Conservation (phyloP, 352 stramenopile genomes). For the Phytophthora foliorum region DNA sequence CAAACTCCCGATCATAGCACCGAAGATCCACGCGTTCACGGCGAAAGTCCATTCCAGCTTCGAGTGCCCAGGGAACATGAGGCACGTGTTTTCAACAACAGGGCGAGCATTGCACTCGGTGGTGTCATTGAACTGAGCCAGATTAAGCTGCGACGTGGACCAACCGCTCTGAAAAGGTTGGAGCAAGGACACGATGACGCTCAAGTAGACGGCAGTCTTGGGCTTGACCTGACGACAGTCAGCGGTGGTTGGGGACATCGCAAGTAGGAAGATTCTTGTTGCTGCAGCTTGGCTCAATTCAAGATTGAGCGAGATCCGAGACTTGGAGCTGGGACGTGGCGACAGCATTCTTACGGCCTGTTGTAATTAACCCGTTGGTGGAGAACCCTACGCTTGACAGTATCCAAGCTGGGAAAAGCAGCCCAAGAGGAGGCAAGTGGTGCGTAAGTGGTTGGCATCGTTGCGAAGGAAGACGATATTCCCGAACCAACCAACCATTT, state of each 20-base stretch:
- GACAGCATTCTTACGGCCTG: not conserved
- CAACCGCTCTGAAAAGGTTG: slow-evolving; percentile 66
- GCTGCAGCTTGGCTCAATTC: too few species aligned
- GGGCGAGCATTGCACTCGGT: slow-evolving; percentile 48
- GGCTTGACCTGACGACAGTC: slow-evolving; percentile 27
- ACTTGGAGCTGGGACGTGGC: slow-evolving; percentile 18
- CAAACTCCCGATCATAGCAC: slow-evolving; percentile 62
- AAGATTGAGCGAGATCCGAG: not conserved
- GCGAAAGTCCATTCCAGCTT: slow-evolving; percentile 45
- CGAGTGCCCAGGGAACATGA: slow-evolving; percentile 72
- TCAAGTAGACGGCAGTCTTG: slow-evolving; percentile 49
- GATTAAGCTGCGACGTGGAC: slow-evolving; percentile 63
- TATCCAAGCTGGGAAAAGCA: too few species aligned
- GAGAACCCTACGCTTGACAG: too few species aligned
- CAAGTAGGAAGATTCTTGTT: not conserved
- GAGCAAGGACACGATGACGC: slow-evolving; percentile 47
- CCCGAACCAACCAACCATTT: not conserved
- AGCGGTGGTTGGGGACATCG: not conserved
- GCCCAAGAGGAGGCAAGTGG: slow-evolving; percentile 5
- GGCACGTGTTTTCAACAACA: slow-evolving; percentile 46
- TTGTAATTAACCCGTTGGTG: too few species aligned
- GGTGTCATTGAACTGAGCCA: slow-evolving; percentile 56
- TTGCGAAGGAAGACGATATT: slow-evolving; percentile 9
- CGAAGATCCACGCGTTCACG: slow-evolving; percentile 59
- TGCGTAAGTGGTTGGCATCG: slow-evolving; percentile 9